Conservation (phyloP, 2,329 filamentous ascomycete species). For the Penicillium sp. region DNA sequence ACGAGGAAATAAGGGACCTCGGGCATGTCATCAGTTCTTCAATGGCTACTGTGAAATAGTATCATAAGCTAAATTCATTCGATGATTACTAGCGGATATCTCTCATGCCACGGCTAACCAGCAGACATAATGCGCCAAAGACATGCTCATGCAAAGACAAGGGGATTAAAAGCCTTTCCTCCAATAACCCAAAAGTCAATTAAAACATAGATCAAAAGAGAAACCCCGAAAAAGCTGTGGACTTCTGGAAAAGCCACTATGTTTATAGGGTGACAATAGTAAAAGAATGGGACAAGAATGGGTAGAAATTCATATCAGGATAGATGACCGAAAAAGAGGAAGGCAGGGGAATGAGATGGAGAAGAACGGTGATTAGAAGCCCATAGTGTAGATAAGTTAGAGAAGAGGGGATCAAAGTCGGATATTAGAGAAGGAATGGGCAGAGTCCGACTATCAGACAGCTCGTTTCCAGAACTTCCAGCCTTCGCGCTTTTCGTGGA, state of each 20-base stretch:
- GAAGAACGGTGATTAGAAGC: neutral
- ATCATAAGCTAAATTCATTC: neutral
- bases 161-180: neutral
- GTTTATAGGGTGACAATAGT: too few relatives aligned
- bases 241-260: neutral
- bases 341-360: neutral
- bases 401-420: neutral
- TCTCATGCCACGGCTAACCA: constrained; percentile 2
- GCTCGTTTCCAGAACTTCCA: constrained; percentile 79
- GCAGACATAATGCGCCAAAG: constrained; percentile 11
- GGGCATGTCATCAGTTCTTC: neutral
- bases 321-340: neutral
- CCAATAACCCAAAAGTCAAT: constrained; percentile 10
- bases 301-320: neutral
- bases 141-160: constrained; percentile 5
- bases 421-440: neutral
- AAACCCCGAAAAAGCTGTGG: neutral
- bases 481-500: constrained; percentile 68
- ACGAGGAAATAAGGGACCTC: neutral
- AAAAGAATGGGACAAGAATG: neutral
- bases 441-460: constrained; percentile 1
- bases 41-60: neutral
- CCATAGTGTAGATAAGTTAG: neutral
- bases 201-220: constrained; percentile 1
- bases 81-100: constrained; percentile 5